Conservation (phyloP, 352 stramenopile species). For the Pythium biforme region DNA sequence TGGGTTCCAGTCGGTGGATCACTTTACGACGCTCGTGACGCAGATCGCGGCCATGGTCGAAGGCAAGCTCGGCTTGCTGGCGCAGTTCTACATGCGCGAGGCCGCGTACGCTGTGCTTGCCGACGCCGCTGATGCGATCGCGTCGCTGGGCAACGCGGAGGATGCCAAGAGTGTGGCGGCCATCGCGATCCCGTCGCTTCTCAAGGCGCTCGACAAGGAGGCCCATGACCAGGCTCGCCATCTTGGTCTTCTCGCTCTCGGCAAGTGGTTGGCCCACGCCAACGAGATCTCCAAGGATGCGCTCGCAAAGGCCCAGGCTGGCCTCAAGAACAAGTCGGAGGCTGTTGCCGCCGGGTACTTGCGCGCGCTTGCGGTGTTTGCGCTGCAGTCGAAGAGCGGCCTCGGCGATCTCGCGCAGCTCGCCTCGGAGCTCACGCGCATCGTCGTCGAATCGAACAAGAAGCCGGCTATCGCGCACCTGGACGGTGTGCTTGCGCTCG, state of each 20-base stretch:
- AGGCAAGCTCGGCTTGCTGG: constrained; percentile 79
- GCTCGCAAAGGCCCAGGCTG: constrained; percentile 43
- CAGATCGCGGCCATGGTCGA: constrained; percentile 65
- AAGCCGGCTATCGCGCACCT: constrained; percentile 72
- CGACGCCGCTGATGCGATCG: constrained; percentile 44
- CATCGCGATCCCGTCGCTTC: constrained; percentile 46
- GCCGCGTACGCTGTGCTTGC: constrained; percentile 64
- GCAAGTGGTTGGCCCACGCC: constrained; percentile 68
- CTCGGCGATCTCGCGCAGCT: constrained; percentile 41
- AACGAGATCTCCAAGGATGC: constrained; percentile 48
- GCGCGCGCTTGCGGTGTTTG: constrained; percentile 52
- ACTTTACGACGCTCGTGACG: constrained; percentile 54
- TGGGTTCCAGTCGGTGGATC: constrained; percentile 50
- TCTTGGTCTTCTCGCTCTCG: constrained; percentile 64
- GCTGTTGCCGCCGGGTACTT: constrained; percentile 64
- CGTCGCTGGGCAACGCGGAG: constrained; percentile 22
- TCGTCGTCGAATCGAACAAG: constrained; percentile 72
- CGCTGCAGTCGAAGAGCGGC: constrained; percentile 31
- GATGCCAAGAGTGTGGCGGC: constrained; percentile 47
- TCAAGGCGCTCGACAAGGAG: constrained; percentile 81
- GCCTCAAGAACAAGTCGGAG: constrained; percentile 75
- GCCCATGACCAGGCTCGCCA: constrained; percentile 80
- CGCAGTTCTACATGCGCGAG: constrained; percentile 88
- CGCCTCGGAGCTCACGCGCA: constrained; percentile 47
- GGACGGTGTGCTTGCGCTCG: constrained; percentile 73